A percentile compares a stretch with the other conserved stretches of the same genome.
phyloP scores from a whole-genome alignment of 768 basidiomycete species.

The Porphyrellus cyaneotinctus region DNA sequence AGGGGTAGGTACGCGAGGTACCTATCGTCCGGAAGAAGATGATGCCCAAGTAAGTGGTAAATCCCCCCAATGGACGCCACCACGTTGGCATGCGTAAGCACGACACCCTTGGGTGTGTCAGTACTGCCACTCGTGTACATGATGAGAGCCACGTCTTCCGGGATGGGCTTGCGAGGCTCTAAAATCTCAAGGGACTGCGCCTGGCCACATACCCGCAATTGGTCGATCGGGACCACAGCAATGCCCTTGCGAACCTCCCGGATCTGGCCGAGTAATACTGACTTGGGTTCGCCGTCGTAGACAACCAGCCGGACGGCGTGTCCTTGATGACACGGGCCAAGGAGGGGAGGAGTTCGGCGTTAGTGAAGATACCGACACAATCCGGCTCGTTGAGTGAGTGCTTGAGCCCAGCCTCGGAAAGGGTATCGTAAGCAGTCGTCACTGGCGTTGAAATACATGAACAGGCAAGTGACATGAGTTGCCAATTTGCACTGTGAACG shows the following conservation, averaged over 20 bases:
- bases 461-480: constrained; percentile 81
- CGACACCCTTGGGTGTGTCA: constrained; percentile 91
- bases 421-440: constrained; percentile 95
- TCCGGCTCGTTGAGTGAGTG: constrained; percentile 90
- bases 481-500: constrained; percentile 84
- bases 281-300: constrained; percentile 71
- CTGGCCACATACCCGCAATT: constrained; percentile 67
- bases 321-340: constrained; percentile 67
- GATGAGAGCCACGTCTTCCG: constrained; percentile 56
- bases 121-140: constrained; percentile 92
- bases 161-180: constrained; percentile 44
- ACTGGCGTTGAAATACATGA: constrained; percentile 73
- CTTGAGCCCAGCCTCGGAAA: constrained; percentile 81
- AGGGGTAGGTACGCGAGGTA: constrained; percentile 92
- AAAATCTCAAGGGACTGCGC: constrained; percentile 48
- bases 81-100: constrained; percentile 84
- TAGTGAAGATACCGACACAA: constrained; percentile 84
- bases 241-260: constrained; percentile 52
- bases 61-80: constrained; percentile 83
- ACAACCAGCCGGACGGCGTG: constrained; percentile 79
- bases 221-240: constrained; percentile 59
- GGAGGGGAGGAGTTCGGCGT: constrained; percentile 82
- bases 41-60: constrained; percentile 60
- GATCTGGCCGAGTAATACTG: constrained; percentile 56
- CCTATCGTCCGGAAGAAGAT: constrained; percentile 25